A percentile compares a stretch with the other conserved stretches of the same genome.
Evolutionary conservation across 140 eudicot genomes (phyloP).

Genomic region (Bidens hawaiensis): DNA sequence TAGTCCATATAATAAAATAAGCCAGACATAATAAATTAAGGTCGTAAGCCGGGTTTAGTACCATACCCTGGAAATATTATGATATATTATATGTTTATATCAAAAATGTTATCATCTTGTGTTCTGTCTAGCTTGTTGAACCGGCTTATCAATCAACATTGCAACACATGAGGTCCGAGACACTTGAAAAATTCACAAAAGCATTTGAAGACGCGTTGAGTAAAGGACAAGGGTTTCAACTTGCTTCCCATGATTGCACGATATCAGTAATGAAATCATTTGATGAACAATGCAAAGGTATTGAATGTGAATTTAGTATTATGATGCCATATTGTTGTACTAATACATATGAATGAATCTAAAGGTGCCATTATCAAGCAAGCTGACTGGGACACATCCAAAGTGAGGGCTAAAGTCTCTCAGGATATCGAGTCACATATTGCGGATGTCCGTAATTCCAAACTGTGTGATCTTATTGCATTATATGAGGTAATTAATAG

Average conservation of each 20-base stretch:
- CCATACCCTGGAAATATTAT: background rate
- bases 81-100: background rate
- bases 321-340: background rate
- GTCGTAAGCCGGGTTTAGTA: no score
- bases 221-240: constrained; percentile 64
- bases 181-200: constrained; percentile 61
- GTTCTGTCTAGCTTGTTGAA: constrained; percentile 60
- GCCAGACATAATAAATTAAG: no score
- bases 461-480: constrained; percentile 56
- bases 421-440: constrained; percentile 78
- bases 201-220: constrained; percentile 65
- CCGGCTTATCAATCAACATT: constrained; percentile 65
- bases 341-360: background rate
- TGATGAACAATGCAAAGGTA: constrained; percentile 74
- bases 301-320: no score
- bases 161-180: constrained; percentile 71
- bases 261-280: constrained; percentile 36
- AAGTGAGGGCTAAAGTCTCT: constrained; percentile 55
- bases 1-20: no score
- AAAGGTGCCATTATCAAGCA: constrained; percentile 50
- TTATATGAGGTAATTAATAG: constrained; percentile 64
- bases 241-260: constrained; percentile 55
- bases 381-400: constrained; percentile 58
- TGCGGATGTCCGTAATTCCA: constrained; percentile 53
- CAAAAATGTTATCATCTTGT: constrained; percentile 11